These are phyloP conservation scores for Lentinus brumalis DNA, from an alignment of 768 basidiomycete species.

Conservation along the genomic window DNA sequence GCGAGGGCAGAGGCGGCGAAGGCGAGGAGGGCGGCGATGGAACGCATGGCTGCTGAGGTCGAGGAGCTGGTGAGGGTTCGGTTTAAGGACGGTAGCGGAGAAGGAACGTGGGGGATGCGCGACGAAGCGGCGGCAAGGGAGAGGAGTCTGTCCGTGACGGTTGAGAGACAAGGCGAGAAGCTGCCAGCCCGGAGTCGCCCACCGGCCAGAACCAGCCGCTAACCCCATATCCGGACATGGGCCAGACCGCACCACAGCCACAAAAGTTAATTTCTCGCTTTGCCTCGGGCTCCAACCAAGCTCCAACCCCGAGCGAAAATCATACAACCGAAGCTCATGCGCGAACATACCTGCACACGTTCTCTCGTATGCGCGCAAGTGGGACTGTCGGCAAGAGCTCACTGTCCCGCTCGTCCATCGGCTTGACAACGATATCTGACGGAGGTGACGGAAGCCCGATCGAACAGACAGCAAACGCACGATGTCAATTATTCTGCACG, in stretches of 20 bases:
- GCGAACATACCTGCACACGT: no score
- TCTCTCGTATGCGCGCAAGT: no score
- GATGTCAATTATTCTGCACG: no score
- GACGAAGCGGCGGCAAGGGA: background rate
- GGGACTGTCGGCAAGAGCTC: no score
- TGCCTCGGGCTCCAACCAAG: background rate
- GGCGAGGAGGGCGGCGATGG: conserved; percentile 43
- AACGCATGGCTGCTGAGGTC: conserved; percentile 42
- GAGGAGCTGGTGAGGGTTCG: conserved; percentile 1
- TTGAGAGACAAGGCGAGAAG: conserved; percentile 8
- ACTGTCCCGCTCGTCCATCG: no score
- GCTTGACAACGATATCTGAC: no score
- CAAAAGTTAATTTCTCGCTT: background rate
- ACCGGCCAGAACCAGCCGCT: background rate
- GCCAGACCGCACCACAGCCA: background rate
- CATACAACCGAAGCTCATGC: no score
- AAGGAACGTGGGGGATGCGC: conserved; percentile 19
- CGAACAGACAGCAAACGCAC: no score
- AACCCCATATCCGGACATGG: background rate
- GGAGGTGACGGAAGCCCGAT: no score
- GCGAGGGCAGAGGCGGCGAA: conserved; percentile 59
- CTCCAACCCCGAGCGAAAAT: background rate
- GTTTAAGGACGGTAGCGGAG: conserved; percentile 1
- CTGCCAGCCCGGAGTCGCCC: background rate
- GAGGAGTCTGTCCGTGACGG: background rate